Evolutionary conservation across 257 asterid species (phyloP).

Genomic region (Nicotiana undulata): DNA sequence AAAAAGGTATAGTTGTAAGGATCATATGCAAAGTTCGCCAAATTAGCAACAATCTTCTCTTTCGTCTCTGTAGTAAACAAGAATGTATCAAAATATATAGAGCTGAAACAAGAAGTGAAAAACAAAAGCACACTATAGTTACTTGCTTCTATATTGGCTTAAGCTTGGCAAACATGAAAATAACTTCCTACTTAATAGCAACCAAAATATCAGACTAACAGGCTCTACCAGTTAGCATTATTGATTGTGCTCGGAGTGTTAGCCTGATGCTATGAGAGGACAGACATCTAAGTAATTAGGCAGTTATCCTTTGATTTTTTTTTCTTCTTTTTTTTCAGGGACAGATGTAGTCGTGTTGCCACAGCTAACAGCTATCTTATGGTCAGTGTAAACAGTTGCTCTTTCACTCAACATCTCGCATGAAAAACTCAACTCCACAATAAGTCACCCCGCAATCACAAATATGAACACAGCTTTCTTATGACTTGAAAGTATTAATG

Average conservation of each 20-base stretch:
- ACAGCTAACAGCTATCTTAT: not conserved
- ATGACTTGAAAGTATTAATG: not conserved
- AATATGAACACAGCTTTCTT: not conserved
- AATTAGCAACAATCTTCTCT: conserved; percentile 76
- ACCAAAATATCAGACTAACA: not conserved
- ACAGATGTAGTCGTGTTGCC: not conserved
- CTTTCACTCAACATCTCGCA: not conserved
- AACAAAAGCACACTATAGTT: not conserved
- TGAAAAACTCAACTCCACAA: not conserved
- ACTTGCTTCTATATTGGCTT: not conserved
- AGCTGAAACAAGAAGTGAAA: not conserved
- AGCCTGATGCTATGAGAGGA: not conserved
- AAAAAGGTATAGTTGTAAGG: conserved; percentile 76
- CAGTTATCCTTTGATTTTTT: not conserved
- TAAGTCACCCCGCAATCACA: not conserved
- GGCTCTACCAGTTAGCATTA: not conserved
- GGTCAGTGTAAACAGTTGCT: not conserved
- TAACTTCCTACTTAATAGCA: not conserved
- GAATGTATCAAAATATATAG: conserved; percentile 10
- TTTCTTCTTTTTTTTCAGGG: too few relatives aligned
- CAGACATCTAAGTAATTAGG: not conserved
- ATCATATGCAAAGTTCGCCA: conserved; percentile 93
- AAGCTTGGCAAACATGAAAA: not conserved
- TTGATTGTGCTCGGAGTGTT: not conserved
- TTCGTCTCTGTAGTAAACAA: conserved; percentile 54